Base-by-base conservation (phyloP, 108 stramenopile genomes). In the Skeletonema tropicum region DNA sequence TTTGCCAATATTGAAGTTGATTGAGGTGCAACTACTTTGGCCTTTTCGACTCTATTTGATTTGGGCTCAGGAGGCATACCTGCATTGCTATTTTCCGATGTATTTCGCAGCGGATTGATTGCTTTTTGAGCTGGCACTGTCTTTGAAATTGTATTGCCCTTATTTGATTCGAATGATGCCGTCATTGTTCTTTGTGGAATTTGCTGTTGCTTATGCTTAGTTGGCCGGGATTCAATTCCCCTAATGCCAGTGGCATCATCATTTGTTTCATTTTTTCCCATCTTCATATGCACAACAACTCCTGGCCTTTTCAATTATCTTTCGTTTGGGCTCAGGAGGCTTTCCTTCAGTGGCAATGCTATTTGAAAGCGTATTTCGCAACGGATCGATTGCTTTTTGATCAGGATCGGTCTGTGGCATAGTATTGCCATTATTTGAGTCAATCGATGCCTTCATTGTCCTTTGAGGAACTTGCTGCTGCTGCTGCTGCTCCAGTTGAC, bases 1-100 rank as follows among this genome's bases (percentile, higher is more conserved):
- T 55, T 55, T 55, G 52, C 52, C 52, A 55, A 23, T n/a, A 9
- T 55, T 55, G 52, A 55, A 23, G 52, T 55, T 55, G 52, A 55
- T 55, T 55, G 52, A 21, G 52, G 23, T 9, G 15, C 42, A 15
- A 29, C 26, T 1, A 41, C 39, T 41, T 0, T 41, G 39, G 12
- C 39, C 39, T 21, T 49, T 6, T 49, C 6, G 1, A 23, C 52
- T 19, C 52, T 5, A 9, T 21, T 55, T 55, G 52, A 7, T 23
- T 55, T 55, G 6, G 3, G 19, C 23, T 55, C 52, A 55, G 23
- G 5, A 55, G 23, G 5, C 23, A 25, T 55, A n/a, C 42, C 3
- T 55, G 52, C 23, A 55, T 3, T 55, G 52, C 52, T 23, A 10
- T 55, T 2, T 12, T 11, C 11, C 38, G 11, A 10, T 2, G 6